Percentiles rank a stretch among this genome's conserved stretches.
These are phyloP conservation scores for Pistacia atlantica DNA, from an alignment of 345 rosid genomes.

Conservation along the genomic window DNA sequence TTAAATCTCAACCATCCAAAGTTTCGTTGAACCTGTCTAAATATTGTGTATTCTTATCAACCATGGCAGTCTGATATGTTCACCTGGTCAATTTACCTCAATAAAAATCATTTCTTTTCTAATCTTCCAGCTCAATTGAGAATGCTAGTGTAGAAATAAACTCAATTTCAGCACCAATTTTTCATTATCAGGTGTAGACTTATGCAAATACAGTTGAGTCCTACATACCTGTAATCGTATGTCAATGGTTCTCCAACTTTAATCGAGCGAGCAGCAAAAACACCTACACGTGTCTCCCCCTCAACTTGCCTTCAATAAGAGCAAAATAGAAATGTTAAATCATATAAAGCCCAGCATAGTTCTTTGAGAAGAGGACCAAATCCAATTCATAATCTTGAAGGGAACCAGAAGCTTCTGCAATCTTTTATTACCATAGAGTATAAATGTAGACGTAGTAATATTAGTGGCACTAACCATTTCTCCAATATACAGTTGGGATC, in stretches of 20 bases:
- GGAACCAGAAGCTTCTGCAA: background rate
- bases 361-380: background rate
- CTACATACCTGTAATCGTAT: constrained; percentile 83
- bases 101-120: background rate
- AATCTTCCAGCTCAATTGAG: background rate
- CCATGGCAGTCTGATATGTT: background rate
- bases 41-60: background rate
- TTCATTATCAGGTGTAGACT: too few relatives aligned
- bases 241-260: constrained; percentile 85
- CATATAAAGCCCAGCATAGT: background rate
- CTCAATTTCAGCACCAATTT: too few relatives aligned
- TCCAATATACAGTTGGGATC: constrained; percentile 84
- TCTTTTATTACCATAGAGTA: background rate
- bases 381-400: background rate
- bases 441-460: constrained; percentile 1
- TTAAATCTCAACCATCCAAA: too few relatives aligned
- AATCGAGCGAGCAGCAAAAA: constrained; percentile 84
- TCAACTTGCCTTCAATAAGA: constrained; percentile 74
- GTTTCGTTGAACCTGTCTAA: too few relatives aligned
- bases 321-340: constrained; percentile 10
- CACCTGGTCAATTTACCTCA: background rate
- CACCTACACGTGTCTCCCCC: constrained; percentile 89
- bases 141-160: background rate
- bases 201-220: background rate
- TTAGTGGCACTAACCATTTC: constrained; percentile 66